phyloP scores from a whole-genome alignment of 139 green algal species.

The Astrephomene gubernaculifera region DNA sequence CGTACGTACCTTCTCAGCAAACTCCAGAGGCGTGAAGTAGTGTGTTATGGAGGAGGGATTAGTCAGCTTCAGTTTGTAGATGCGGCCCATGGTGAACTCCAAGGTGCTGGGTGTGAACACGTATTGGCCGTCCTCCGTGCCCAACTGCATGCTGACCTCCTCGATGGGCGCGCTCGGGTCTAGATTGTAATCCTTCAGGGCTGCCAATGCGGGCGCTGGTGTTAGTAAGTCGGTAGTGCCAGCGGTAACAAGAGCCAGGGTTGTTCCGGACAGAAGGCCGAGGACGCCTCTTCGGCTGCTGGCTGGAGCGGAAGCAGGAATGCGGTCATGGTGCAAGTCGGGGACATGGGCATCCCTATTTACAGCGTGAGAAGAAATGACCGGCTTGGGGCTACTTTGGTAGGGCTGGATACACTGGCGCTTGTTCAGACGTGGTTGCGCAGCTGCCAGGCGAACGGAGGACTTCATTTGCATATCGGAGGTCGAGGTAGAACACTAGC shows the following conservation, averaged over 20 bases:
- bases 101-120: slow-evolving; percentile 18
- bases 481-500: no score
- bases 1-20: slow-evolving; percentile 13
- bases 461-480: no score
- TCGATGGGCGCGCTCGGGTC: slow-evolving; percentile 3
- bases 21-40: slow-evolving; percentile 48
- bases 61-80: slow-evolving; percentile 44
- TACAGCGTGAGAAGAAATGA: no score
- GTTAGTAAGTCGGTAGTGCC: neutral
- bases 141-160: slow-evolving; percentile 20
- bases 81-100: slow-evolving; percentile 19
- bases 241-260: neutral
- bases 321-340: neutral
- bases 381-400: no score
- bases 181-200: slow-evolving; percentile 31
- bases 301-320: neutral
- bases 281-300: neutral
- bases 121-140: slow-evolving; percentile 15
- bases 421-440: no score
- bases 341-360: no score
- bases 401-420: no score
- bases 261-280: neutral
- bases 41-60: slow-evolving; percentile 44
- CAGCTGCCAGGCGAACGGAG: no score
- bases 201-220: neutral